Conservation (phyloP, 495 filamentous ascomycete genomes). For the Ramalina peruviana region DNA sequence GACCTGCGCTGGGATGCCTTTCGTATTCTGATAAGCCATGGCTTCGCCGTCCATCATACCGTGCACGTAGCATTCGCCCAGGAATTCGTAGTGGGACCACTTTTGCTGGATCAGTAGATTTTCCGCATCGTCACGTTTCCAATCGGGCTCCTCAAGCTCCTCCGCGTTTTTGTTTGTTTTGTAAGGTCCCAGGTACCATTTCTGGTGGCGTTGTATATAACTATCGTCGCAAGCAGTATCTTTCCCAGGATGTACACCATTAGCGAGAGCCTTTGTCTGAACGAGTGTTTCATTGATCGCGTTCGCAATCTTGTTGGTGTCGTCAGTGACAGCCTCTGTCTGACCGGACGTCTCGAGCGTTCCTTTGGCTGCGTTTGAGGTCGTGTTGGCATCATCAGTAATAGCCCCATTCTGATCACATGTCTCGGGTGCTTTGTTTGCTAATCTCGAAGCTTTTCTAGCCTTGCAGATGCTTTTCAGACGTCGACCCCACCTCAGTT, state of each 20-base stretch:
- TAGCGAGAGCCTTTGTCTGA: too few relatives aligned
- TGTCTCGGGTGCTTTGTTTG: too few relatives aligned
- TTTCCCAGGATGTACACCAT: too few relatives aligned
- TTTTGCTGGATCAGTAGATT: background rate
- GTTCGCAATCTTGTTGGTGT: too few relatives aligned
- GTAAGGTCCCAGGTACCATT: background rate
- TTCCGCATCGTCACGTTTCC: background rate
- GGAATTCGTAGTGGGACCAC: slow-evolving; percentile 9
- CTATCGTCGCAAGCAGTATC: background rate
- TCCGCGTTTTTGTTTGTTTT: background rate
- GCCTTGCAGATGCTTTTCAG: background rate
- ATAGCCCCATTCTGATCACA: too few relatives aligned
- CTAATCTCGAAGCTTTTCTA: background rate
- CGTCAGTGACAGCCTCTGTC: too few relatives aligned
- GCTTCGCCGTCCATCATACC: slow-evolving; percentile 28
- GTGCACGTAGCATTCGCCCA: slow-evolving; percentile 24
- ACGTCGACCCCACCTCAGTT: background rate
- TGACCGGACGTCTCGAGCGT: too few relatives aligned
- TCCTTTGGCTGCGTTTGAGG: too few relatives aligned
- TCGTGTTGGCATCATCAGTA: too few relatives aligned
- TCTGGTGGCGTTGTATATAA: background rate
- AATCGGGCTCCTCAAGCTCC: background rate
- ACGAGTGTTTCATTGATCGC: too few relatives aligned
- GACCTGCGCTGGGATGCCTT: background rate
- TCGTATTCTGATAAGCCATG: slow-evolving; percentile 10